Conservation (phyloP, 345 rosid species). For the Pugionium dolabratum region DNA sequence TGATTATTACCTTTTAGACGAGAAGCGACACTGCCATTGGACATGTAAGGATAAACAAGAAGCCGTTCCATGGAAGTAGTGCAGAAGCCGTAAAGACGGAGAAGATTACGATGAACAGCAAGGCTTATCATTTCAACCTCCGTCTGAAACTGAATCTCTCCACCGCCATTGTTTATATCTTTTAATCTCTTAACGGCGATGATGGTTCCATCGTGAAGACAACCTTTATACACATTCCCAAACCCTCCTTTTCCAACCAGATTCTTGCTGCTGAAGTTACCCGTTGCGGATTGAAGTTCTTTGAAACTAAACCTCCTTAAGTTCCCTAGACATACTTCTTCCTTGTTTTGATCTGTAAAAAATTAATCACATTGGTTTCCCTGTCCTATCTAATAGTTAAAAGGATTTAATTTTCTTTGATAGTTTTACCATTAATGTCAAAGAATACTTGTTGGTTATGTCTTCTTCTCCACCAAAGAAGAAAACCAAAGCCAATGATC, state of each 20-base stretch:
- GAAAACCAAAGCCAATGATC: constrained; percentile 59
- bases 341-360: constrained; percentile 58
- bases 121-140: constrained; percentile 96
- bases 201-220: constrained; percentile 69
- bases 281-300: constrained; percentile 80
- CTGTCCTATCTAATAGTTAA: too few species aligned
- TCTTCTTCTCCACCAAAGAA: constrained; percentile 81
- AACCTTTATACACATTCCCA: constrained; percentile 89
- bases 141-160: constrained; percentile 84
- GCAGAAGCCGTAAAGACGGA: constrained; percentile 78
- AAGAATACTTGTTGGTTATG: constrained; percentile 86
- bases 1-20: constrained; percentile 72
- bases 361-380: background rate
- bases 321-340: constrained; percentile 79
- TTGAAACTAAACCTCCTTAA: constrained; percentile 80
- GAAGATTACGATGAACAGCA: constrained; percentile 89
- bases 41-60: constrained; percentile 92
- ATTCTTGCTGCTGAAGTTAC: constrained; percentile 89
- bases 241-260: constrained; percentile 89
- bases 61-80: constrained; percentile 74
- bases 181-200: constrained; percentile 87
- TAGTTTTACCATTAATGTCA: constrained; percentile 71
- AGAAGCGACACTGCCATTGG: constrained; percentile 91
- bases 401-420: background rate
- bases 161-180: constrained; percentile 67